These are phyloP conservation scores for Cucumis melo DNA, from an alignment of 306 rosid species.

Conservation along the genomic window DNA sequence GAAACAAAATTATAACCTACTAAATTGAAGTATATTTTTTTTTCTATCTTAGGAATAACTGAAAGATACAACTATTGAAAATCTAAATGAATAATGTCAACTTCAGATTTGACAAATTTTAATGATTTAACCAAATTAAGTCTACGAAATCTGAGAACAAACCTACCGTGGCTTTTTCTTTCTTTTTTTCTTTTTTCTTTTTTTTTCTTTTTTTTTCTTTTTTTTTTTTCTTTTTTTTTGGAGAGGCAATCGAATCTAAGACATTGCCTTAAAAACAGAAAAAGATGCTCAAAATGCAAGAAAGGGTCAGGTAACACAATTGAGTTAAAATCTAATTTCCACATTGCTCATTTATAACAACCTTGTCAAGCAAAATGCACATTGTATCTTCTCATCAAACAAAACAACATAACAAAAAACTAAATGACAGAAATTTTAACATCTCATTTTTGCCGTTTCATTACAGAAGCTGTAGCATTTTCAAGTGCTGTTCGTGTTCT, in stretches of 20 bases:
- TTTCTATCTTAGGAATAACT: too few species aligned
- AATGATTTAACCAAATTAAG: neutral
- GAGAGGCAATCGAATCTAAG: neutral
- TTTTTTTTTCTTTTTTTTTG: too few species aligned
- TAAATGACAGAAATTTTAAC: conserved; percentile 2
- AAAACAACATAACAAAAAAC: neutral
- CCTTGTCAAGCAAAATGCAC: neutral
- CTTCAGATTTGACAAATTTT: neutral
- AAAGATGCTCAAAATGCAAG: neutral
- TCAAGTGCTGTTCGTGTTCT: conserved; percentile 80
- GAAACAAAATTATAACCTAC: too few species aligned
- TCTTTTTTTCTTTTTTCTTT: too few species aligned
- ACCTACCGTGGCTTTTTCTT: too few species aligned
- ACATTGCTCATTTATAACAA: conserved; percentile 4
- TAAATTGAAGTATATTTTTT: too few species aligned
- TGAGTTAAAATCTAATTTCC: neutral
- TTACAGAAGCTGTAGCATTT: conserved; percentile 80
- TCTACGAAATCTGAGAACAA: neutral
- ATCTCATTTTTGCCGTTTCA: conserved; percentile 10
- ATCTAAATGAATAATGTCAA: too few species aligned
- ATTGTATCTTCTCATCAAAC: neutral
- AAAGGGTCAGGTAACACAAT: neutral
- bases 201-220: too few species aligned
- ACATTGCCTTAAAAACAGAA: neutral
- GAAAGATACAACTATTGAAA: too few species aligned